These are phyloP conservation scores for Cryptosporidium tyzzeri DNA, from an alignment of 169 alveolate species.

Conservation along the genomic window DNA sequence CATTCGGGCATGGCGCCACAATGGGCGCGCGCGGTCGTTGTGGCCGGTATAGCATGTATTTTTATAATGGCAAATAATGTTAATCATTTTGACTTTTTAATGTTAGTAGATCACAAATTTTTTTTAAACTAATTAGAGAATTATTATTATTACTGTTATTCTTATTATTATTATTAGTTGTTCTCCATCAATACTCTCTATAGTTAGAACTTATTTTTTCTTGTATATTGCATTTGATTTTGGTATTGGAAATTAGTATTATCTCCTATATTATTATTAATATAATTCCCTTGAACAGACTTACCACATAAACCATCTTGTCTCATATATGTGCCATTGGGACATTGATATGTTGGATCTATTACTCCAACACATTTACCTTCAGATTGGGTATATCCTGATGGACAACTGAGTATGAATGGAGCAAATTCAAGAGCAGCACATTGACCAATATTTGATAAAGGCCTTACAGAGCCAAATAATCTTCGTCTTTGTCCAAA, in stretches of 20 bases:
- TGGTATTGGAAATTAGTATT: not conserved
- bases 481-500: conserved; percentile 15
- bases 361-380: conserved; percentile 65
- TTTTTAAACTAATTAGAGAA: not conserved
- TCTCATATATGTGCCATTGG: conserved; percentile 50
- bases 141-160: too few species aligned
- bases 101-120: not conserved
- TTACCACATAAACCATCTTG: conserved; percentile 57
- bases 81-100: not conserved
- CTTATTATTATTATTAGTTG: not conserved
- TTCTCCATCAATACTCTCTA: not conserved
- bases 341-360: conserved; percentile 69
- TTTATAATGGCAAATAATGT: not conserved
- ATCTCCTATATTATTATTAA: not conserved
- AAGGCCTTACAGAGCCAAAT: conserved; percentile 58
- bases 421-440: conserved; percentile 72
- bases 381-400: conserved; percentile 50
- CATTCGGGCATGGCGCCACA: conserved; percentile 21
- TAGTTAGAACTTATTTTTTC: not conserved
- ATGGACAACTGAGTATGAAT: conserved; percentile 38
- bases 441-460: conserved; percentile 48
- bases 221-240: conserved; percentile 9
- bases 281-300: not conserved
- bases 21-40: not conserved
- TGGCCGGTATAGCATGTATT: not conserved